Conservation (phyloP, 768 basidiomycete species). For the Mycena venus region DNA sequence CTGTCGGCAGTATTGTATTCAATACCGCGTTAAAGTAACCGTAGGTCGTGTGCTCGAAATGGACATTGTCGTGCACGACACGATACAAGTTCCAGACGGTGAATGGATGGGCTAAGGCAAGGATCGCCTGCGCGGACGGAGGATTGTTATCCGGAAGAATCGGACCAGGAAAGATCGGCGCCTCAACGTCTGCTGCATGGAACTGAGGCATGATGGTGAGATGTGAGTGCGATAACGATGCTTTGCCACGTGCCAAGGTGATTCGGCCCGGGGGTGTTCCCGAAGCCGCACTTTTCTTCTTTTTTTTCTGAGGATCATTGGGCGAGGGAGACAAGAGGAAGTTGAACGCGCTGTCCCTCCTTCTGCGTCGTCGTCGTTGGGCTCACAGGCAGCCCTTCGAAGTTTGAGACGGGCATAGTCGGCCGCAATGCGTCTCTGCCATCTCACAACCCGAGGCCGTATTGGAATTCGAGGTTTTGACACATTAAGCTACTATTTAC, state of each 20-base stretch:
- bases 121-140: not conserved
- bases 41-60: not conserved
- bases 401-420: not conserved
- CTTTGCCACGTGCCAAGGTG: not conserved
- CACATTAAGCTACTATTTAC: not conserved
- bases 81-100: conserved; percentile 5
- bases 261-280: not conserved
- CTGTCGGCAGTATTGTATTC: not conserved
- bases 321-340: not conserved
- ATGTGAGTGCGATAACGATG: not conserved
- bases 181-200: not conserved
- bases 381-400: not conserved
- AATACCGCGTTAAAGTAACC: not conserved
- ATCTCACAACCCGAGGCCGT: not conserved
- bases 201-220: conserved; percentile 1
- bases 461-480: not conserved
- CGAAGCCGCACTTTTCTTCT: not conserved
- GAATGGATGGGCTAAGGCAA: not conserved
- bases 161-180: not conserved
- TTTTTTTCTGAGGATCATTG: not conserved
- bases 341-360: not conserved
- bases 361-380: not conserved
- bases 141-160: not conserved
- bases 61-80: not conserved
- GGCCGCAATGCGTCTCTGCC: not conserved